Percentiles rank a stretch among this genome's conserved stretches.
phyloP scores from a whole-genome alignment of 148 eudicot genomes.

The Tetragonia tetragonoides region DNA sequence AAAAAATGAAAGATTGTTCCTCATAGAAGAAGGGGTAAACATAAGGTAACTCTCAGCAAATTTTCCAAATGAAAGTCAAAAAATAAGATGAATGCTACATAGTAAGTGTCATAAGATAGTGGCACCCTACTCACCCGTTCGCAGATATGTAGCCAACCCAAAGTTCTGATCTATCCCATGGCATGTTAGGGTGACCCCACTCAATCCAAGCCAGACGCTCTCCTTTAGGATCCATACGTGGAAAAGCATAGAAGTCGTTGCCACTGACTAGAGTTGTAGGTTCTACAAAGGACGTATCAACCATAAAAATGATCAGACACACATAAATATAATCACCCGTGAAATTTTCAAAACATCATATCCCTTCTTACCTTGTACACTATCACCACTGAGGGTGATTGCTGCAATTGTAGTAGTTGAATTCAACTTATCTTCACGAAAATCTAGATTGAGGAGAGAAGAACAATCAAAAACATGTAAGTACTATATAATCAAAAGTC shows the following conservation, averaged over 20 bases:
- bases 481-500: background rate
- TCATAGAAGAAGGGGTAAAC: too few relatives aligned
- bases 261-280: constrained; percentile 67
- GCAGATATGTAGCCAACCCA: constrained; percentile 96
- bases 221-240: constrained; percentile 79
- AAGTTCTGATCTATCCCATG: constrained; percentile 93
- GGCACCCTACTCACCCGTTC: constrained; percentile 53
- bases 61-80: background rate
- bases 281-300: constrained; percentile 40
- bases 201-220: constrained; percentile 85
- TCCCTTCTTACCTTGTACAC: constrained; percentile 47
- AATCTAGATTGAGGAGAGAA: constrained; percentile 45
- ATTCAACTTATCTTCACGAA: constrained; percentile 56
- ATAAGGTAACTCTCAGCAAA: too few relatives aligned
- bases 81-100: background rate
- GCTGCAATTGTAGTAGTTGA: constrained; percentile 65
- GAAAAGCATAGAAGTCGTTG: constrained; percentile 90
- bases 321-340: background rate
- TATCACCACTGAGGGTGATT: constrained; percentile 32
- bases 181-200: constrained; percentile 97
- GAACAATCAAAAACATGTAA: constrained; percentile 9
- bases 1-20: too few relatives aligned
- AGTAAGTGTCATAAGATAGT: background rate
- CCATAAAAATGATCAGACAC: background rate
- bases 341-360: background rate